Conservation (phyloP, 2,329 filamentous ascomycete species). For the Tolypocladium capitatum region DNA sequence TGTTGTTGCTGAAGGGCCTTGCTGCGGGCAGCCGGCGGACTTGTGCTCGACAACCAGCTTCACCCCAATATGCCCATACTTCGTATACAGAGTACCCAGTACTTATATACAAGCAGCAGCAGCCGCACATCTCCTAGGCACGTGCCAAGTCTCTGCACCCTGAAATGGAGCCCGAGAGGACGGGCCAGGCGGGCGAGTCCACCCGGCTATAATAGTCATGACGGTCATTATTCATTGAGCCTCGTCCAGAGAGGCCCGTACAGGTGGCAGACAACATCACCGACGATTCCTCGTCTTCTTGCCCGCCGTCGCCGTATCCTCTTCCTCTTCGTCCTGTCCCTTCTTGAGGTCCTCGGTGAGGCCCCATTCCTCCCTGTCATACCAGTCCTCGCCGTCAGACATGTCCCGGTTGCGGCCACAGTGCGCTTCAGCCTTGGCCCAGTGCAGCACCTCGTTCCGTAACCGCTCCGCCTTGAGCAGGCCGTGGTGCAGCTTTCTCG, state of each 20-base stretch:
- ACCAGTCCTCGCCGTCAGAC: slow-evolving; percentile 85
- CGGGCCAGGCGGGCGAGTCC: neutral
- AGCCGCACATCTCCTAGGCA: too few relatives aligned
- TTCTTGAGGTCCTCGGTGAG: slow-evolving; percentile 65
- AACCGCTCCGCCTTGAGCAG: slow-evolving; percentile 60
- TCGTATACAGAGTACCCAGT: too few relatives aligned
- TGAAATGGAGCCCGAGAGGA: neutral
- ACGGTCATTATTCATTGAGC: neutral
- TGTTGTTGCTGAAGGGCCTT: too few relatives aligned
- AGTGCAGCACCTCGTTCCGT: slow-evolving; percentile 57
- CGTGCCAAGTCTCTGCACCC: too few relatives aligned
- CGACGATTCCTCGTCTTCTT: slow-evolving; percentile 49
- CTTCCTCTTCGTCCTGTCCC: slow-evolving; percentile 71
- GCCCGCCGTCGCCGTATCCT: slow-evolving; percentile 47
- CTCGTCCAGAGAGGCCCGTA: neutral
- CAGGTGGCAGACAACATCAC: slow-evolving; percentile 1
- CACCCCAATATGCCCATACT: too few relatives aligned
- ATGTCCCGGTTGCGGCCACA: slow-evolving; percentile 53
- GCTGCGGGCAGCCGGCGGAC: too few relatives aligned
- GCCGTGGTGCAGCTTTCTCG: slow-evolving; percentile 54
- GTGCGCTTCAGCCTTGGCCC: slow-evolving; percentile 69
- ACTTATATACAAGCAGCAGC: too few relatives aligned
- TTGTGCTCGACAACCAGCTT: neutral
- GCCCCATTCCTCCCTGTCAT: slow-evolving; percentile 69
- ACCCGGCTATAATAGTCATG: neutral